These are phyloP conservation scores for Boletus fagicola DNA, from an alignment of 768 basidiomycete species.

Conservation along the genomic window DNA sequence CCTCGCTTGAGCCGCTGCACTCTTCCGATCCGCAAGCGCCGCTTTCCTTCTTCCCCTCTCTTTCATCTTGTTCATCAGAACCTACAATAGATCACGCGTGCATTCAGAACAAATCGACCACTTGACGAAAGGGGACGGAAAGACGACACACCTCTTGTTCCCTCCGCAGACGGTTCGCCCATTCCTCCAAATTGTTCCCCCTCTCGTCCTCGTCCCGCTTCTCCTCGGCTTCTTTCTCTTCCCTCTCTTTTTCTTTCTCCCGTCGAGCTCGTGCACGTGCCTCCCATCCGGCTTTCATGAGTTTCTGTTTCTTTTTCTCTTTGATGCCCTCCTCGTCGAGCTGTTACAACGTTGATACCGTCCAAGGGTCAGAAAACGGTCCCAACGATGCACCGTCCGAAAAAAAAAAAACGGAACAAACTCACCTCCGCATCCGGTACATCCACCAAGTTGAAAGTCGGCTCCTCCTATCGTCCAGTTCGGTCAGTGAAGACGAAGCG, in stretches of 20 bases:
- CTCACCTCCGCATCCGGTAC: conserved; percentile 83
- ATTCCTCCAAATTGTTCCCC: conserved; percentile 63
- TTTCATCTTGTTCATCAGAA: conserved; percentile 80
- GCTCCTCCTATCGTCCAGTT: conserved; percentile 59
- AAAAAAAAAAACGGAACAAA: not conserved
- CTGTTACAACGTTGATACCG: conserved; percentile 38
- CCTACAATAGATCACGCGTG: conserved; percentile 38
- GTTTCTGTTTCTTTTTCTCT: conserved; percentile 91
- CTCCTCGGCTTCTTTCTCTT: conserved; percentile 60
- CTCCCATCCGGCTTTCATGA: conserved; percentile 92
- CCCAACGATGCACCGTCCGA: not conserved
- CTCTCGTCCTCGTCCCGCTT: conserved; percentile 72
- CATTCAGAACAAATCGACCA: not conserved
- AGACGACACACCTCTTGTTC: conserved; percentile 71
- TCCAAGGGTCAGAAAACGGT: not conserved
- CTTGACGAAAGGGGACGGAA: not conserved
- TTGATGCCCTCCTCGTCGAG: conserved; percentile 88
- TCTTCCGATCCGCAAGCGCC: conserved; percentile 87
- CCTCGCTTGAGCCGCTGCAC: conserved; percentile 89
- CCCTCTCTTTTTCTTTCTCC: conserved; percentile 85
- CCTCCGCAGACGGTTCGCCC: conserved; percentile 68
- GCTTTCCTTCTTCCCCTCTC: conserved; percentile 76
- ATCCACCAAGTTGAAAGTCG: conserved; percentile 89
- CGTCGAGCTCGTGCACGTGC: conserved; percentile 79
- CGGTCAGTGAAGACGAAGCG: not conserved